Base-by-base conservation (phyloP, 768 basidiomycete genomes). In the Amanita subjunquillea region DNA sequence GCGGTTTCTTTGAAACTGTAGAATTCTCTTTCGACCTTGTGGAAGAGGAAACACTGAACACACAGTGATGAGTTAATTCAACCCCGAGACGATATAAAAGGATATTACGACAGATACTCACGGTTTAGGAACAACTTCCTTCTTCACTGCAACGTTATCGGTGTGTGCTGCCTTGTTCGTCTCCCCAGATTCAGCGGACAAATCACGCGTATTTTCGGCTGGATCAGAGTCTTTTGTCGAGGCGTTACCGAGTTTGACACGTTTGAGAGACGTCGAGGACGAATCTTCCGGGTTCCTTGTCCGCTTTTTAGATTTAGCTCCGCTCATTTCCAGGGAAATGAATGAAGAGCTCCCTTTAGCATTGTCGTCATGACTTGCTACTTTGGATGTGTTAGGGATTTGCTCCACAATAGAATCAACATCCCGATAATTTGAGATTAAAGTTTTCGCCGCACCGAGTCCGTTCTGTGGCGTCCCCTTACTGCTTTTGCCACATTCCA, bases 1-100 rank as follows among this genome's bases (percentile, higher is more conserved):
- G 29, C 38, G 50, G 34, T 39, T 23, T 41, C 22, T 45, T 38
- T 9, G 56, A 36, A n/a, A 32, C 42, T 32, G 54, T n/a, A 2
- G 44, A 39, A 39, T 71, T 71, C 45, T 72, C 70, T 54, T 72
- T 71, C n/a, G 65, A 56, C 53, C 65, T 65, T 40, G 59, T 64
- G 36, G 65, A 67, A 54, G 29, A 23, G 29, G 41, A 17, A 36
- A n/a, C 13, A 27, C 25, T 50, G 36, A 48, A 20, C 25, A 12
- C 17, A 34, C 32, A 48, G 30, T 13, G 36, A 37, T 4, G 13
- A 6, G 13, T 38, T 38, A n/a, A 36, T 48, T 48, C 46, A 8
- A 6, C 22, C 12, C 49, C 10, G 38, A 20, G 47, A 20, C 6
- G n/a, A 15, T 17, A 22, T 15, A 34, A 48, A 29, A 4, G 48